Evolutionary conservation across 495 filamentous ascomycete genomes (phyloP).

Genomic region (Mytilinidion resinicola): DNA sequence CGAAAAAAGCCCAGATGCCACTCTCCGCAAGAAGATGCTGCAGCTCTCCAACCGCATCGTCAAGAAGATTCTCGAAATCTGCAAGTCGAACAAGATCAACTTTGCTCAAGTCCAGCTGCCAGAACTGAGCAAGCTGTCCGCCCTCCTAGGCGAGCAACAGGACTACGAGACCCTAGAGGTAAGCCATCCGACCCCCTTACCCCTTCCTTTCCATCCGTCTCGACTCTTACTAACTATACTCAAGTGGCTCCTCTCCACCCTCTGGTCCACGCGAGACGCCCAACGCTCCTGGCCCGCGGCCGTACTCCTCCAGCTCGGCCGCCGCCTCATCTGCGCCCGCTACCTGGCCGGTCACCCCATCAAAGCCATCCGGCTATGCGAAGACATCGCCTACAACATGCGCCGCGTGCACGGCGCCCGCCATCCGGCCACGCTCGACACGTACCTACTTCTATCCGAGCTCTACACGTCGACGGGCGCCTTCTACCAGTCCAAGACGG

Average conservation of each 20-base stretch:
- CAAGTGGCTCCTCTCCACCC: conserved; percentile 18
- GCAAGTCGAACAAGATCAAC: conserved; percentile 13
- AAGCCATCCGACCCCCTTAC: neutral
- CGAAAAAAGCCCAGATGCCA: conserved; percentile 4
- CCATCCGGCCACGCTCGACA: conserved; percentile 19
- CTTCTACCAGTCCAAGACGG: conserved; percentile 10
- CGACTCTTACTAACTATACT: neutral
- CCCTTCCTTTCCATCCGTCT: too few relatives aligned
- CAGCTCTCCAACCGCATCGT: conserved; percentile 21
- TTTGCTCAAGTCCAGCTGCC: conserved; percentile 18
- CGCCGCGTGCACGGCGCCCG: conserved; percentile 17
- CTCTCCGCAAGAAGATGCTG: conserved; percentile 19
- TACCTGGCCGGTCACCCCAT: conserved; percentile 19
- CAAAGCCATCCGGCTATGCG: conserved; percentile 23
- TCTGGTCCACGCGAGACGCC: conserved; percentile 20
- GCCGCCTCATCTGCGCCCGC: conserved; percentile 18
- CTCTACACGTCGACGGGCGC: conserved; percentile 17
- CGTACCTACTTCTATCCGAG: conserved; percentile 15
- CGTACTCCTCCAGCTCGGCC: conserved; percentile 23
- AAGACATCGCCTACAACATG: conserved; percentile 26
- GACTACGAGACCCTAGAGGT: conserved; percentile 22
- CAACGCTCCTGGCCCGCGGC: conserved; percentile 20
- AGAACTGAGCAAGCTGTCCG: conserved; percentile 13
- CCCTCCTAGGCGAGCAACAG: conserved; percentile 16
- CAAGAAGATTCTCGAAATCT: conserved; percentile 16